Evolutionary conservation across 1,284 basidiomycete genomes (phyloP), one percentile per base, ranked within the genome.

Genomic region (Afroboletus lepidellus): DNA sequence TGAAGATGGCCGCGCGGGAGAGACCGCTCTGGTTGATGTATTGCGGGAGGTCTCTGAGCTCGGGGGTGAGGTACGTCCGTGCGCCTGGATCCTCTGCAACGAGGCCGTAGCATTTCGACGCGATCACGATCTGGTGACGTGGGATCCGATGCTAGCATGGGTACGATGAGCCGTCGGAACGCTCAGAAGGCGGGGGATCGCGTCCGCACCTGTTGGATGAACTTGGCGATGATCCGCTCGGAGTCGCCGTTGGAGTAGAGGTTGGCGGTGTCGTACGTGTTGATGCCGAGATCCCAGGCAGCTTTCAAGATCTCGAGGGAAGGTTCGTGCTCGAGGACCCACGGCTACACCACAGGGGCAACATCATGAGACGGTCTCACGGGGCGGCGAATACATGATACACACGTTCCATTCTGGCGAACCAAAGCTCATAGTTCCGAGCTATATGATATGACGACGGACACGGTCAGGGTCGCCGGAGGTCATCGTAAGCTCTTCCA

Each of bases 241-340:
- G 76, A 77, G 50, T 75, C 74, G 8, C 79, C 78, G 47, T 78
- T 76, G 5, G 76, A 78, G 54, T 82, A 82, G 3, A 77, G 65
- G 59, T 85, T 83, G 23, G 83, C 81, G 0, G 84, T 84, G 58
- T 80, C 78, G 53, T 78, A 67, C 16, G 75, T 77, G 50, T 69
- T 77, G 51, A 77, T 66, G 2, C 74, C 76, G 7, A 63, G 57
- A 43, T 74, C 73, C 77, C 77, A 79, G 6, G 78, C 78, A 8
- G 73, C 72, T 47, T 79, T 77, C 41, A 79, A 60, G 41, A 79
- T 56, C 25, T 65, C 61, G 7, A 76, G 49, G 1, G 71, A 62
- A 16, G 66, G 47, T 5, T 80, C 75, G 70, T 79, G 74, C 50
- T 75, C 59, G 55, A 83, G 53, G 30, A 76, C 57, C 77, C 77